Percentiles rank a stretch among this genome's conserved stretches.
phyloP scores from a whole-genome alignment of 805 yeast species.

The Wickerhamiella australiensis region DNA sequence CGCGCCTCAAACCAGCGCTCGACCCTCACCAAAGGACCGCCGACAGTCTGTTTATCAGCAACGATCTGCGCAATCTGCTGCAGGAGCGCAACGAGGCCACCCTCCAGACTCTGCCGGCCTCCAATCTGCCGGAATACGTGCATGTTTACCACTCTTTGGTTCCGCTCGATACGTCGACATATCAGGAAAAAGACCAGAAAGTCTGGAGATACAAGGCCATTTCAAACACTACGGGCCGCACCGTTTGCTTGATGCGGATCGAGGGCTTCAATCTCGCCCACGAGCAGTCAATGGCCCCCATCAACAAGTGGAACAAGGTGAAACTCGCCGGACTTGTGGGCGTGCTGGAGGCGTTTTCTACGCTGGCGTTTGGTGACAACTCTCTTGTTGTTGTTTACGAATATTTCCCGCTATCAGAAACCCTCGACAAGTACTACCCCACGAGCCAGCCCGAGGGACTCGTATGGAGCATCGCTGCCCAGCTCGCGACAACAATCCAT shows the following conservation, averaged over 20 bases:
- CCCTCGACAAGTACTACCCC: constrained; percentile 56
- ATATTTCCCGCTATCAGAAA: constrained; percentile 64
- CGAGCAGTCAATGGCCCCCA: constrained; percentile 46
- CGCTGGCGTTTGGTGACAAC: constrained; percentile 71
- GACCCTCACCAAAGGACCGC: constrained; percentile 61
- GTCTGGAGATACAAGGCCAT: constrained; percentile 66
- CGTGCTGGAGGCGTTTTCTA: constrained; percentile 71
- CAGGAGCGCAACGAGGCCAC: constrained; percentile 71
- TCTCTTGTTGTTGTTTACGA: constrained; percentile 73
- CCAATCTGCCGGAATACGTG: constrained; percentile 62
- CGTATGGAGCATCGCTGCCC: constrained; percentile 67
- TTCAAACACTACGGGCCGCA: constrained; percentile 63
- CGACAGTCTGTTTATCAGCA: constrained; percentile 58
- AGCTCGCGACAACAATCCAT: constrained; percentile 57
- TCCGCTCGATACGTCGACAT: constrained; percentile 49
- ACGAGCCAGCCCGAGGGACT: constrained; percentile 45
- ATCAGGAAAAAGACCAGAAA: constrained; percentile 28
- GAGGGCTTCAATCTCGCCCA: constrained; percentile 44
- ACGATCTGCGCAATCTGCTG: constrained; percentile 56
- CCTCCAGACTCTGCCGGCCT: constrained; percentile 49
- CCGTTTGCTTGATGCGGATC: constrained; percentile 64
- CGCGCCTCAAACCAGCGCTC: constrained; percentile 35
- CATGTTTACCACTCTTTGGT: constrained; percentile 73
- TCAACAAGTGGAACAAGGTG: constrained; percentile 55
- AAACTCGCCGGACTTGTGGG: constrained; percentile 49